phyloP scores from a whole-genome alignment of 305 asterid genomes.

The Lippia alba region DNA sequence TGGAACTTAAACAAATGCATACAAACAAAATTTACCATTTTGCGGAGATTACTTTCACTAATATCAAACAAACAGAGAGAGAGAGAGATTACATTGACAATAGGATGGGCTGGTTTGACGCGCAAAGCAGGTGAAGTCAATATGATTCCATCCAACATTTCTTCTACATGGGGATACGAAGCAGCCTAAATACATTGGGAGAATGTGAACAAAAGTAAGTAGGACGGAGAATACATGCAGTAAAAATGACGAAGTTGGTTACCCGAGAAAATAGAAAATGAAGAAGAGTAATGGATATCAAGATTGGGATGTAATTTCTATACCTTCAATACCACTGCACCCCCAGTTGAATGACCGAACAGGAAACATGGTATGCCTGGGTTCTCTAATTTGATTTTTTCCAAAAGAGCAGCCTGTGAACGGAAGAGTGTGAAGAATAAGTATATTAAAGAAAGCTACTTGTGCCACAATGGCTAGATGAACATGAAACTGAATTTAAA shows the following conservation, averaged over 20 bases:
- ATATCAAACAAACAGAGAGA: background rate
- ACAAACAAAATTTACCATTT: background rate
- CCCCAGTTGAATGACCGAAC: constrained; percentile 98
- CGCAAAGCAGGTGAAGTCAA: constrained; percentile 98
- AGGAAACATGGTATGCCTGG: constrained; percentile 88
- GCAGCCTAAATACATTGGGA: constrained; percentile 66
- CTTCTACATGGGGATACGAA: constrained; percentile 71
- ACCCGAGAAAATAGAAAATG: too few relatives aligned
- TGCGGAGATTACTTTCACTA: background rate
- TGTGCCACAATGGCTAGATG: constrained; percentile 3
- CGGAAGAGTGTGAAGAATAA: constrained; percentile 19
- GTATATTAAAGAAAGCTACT: constrained; percentile 3
- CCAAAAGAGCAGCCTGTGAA: constrained; percentile 74
- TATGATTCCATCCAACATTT: constrained; percentile 88
- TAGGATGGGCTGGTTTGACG: constrained; percentile 95
- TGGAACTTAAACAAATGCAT: too few relatives aligned
- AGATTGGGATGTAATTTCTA: background rate
- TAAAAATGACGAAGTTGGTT: background rate
- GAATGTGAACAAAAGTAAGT: constrained; percentile 14
- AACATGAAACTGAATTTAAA: background rate
- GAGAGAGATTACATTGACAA: constrained; percentile 74
- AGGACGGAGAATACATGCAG: background rate
- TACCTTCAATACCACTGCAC: constrained; percentile 96
- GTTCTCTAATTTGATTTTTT: constrained; percentile 72
- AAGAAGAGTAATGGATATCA: background rate